Percentiles rank a stretch among this genome's conserved stretches.
Conservation (phyloP, 2,329 filamentous ascomycete species). For the Nannizzia gypsea region DNA sequence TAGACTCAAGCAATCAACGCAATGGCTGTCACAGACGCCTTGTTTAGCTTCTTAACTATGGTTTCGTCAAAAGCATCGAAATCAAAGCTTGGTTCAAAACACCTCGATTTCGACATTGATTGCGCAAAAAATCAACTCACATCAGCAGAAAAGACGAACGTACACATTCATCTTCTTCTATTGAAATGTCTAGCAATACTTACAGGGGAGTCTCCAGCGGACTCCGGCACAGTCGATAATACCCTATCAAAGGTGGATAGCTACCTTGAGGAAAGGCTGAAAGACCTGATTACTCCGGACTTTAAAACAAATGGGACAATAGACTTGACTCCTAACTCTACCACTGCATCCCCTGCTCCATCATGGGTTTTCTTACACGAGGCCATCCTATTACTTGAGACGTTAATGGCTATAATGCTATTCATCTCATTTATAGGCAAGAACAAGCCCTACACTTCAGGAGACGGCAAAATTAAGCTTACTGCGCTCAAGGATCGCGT, state of each 20-base stretch:
- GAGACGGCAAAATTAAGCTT: constrained; percentile 25
- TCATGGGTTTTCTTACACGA: constrained; percentile 34
- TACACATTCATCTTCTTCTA: constrained; percentile 24
- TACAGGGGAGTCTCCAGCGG: not conserved
- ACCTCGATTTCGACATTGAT: constrained; percentile 9
- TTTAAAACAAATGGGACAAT: constrained; percentile 7
- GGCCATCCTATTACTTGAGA: constrained; percentile 30
- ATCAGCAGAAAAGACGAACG: constrained; percentile 23
- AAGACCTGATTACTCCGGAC: not conserved
- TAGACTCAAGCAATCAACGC: constrained; percentile 29
- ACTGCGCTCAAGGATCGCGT: constrained; percentile 20
- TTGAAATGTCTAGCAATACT: constrained; percentile 22
- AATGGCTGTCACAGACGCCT: constrained; percentile 24
- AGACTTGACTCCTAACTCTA: constrained; percentile 11
- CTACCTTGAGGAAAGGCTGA: constrained; percentile 9
- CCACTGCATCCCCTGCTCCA: constrained; percentile 22
- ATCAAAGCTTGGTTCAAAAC: not conserved
- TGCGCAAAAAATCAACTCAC: constrained; percentile 26
- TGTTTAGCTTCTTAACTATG: constrained; percentile 26
- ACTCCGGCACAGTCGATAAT: not conserved
- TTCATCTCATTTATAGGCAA: constrained; percentile 24
- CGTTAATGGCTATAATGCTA: constrained; percentile 29
- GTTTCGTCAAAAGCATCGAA: not conserved
- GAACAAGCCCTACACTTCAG: constrained; percentile 12
- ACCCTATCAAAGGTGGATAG: constrained; percentile 8